phyloP scores from a whole-genome alignment of 495 filamentous ascomycete genomes.

The Penicillium malachiteum region DNA sequence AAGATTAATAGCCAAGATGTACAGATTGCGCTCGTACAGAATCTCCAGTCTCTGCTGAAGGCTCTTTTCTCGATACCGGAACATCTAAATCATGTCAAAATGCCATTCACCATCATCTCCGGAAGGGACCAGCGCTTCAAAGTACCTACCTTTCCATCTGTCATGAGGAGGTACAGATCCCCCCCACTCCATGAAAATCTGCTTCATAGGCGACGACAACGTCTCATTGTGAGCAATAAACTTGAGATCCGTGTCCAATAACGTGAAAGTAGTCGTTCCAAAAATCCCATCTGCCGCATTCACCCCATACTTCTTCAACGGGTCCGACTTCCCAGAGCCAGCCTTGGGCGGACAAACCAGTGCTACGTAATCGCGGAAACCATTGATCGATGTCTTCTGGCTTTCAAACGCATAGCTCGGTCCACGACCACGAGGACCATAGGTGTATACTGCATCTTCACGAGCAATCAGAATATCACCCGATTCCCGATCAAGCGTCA shows the following conservation, averaged over 20 bases:
- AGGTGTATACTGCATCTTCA: conserved; percentile 94
- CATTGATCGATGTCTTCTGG: conserved; percentile 75
- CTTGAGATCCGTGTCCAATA: conserved; percentile 86
- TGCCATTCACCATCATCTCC: not conserved
- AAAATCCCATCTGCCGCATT: conserved; percentile 70
- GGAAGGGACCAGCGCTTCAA: not conserved
- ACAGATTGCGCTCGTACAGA: conserved; percentile 90
- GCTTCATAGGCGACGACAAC: conserved; percentile 72
- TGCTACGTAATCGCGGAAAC: conserved; percentile 83
- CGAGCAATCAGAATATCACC: conserved; percentile 86
- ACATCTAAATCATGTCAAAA: conserved; percentile 54
- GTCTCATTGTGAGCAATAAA: conserved; percentile 89
- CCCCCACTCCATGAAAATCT: conserved; percentile 86
- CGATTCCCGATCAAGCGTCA: conserved; percentile 76
- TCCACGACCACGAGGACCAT: conserved; percentile 80
- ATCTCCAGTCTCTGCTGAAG: conserved; percentile 90
- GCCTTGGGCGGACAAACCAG: conserved; percentile 83
- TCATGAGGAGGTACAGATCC: conserved; percentile 80
- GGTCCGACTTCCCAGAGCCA: conserved; percentile 48
- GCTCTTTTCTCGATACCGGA: conserved; percentile 88
- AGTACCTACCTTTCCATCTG: conserved; percentile 77
- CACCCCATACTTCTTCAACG: conserved; percentile 64
- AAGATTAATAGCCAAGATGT: conserved; percentile 85
- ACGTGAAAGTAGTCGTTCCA: conserved; percentile 78
- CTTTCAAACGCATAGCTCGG: conserved; percentile 88